A percentile compares a stretch with the other conserved stretches of the same genome.
Evolutionary conservation across 306 rosid species (phyloP).

Genomic region (Prunus campanulata): DNA sequence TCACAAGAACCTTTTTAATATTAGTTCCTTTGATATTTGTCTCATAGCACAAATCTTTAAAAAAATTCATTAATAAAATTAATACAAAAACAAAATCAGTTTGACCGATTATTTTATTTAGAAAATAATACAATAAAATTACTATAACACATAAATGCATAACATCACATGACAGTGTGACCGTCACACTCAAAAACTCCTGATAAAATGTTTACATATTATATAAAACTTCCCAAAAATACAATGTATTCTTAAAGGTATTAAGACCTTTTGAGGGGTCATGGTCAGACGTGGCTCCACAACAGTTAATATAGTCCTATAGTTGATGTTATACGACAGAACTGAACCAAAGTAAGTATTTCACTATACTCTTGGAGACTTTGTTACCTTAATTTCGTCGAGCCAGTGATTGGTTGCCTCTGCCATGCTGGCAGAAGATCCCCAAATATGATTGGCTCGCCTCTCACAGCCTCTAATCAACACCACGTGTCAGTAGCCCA

Average conservation of each 20-base stretch:
- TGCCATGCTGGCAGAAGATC: conserved; percentile 35
- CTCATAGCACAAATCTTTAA: too few relatives aligned
- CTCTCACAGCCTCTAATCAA: background rate
- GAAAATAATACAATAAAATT: too few relatives aligned
- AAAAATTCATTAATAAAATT: too few relatives aligned
- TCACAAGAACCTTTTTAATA: too few relatives aligned
- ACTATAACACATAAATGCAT: too few relatives aligned
- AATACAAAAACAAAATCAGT: background rate
- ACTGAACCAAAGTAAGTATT: background rate
- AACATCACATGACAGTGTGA: too few relatives aligned
- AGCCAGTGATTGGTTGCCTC: conserved; percentile 30
- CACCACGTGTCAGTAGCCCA: conserved; percentile 17
- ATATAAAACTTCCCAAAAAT: background rate
- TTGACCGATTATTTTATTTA: too few relatives aligned
- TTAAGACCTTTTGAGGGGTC: background rate
- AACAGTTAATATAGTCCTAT: background rate
- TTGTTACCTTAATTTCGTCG: conserved; percentile 37
- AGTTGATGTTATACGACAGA: background rate
- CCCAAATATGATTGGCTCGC: conserved; percentile 32
- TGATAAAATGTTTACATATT: too few relatives aligned
- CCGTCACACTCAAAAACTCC: too few relatives aligned
- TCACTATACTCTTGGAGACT: background rate
- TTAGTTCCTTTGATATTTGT: too few relatives aligned
- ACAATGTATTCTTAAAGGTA: background rate
- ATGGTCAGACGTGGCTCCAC: conserved; percentile 3